Conservation (phyloP, 75 land plant species). For the Pinus tabuliformis region DNA sequence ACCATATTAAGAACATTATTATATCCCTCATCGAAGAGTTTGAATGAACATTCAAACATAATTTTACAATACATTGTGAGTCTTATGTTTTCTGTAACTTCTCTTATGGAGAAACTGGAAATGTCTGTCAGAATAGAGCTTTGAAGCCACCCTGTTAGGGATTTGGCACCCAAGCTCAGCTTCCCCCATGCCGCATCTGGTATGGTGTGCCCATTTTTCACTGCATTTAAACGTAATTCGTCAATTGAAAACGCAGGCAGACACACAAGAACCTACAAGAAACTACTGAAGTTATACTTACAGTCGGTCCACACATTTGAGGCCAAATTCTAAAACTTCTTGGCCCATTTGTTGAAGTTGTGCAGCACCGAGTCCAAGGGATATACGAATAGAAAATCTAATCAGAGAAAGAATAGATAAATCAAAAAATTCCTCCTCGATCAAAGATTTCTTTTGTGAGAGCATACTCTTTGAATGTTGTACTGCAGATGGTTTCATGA, state of each 20-base stretch:
- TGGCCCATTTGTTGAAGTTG: too few relatives aligned
- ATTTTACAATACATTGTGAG: background rate
- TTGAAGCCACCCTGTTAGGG: slow-evolving; percentile 61
- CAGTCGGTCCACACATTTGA: background rate
- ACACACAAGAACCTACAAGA: background rate
- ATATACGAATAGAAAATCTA: too few relatives aligned
- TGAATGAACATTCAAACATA: background rate
- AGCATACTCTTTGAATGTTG: too few relatives aligned
- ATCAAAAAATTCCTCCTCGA: too few relatives aligned
- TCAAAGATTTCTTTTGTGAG: too few relatives aligned
- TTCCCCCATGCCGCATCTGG: slow-evolving; percentile 13
- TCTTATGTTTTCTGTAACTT: slow-evolving; percentile 59
- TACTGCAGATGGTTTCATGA: too few relatives aligned
- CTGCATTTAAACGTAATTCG: slow-evolving; percentile 16
- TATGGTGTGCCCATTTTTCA: slow-evolving; percentile 44
- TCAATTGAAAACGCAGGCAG: background rate
- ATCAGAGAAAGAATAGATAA: too few relatives aligned
- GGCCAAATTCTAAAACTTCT: too few relatives aligned
- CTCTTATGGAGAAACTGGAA: slow-evolving; percentile 34
- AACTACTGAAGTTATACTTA: background rate
- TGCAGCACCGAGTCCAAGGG: too few relatives aligned
- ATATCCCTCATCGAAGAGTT: slow-evolving; percentile 1
- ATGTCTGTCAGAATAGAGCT: slow-evolving; percentile 49
- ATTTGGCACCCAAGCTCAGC: slow-evolving; percentile 44
- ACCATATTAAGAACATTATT: background rate